Evolutionary conservation across 306 rosid genomes (phyloP).

Genomic region (Vigna hirtella): DNA sequence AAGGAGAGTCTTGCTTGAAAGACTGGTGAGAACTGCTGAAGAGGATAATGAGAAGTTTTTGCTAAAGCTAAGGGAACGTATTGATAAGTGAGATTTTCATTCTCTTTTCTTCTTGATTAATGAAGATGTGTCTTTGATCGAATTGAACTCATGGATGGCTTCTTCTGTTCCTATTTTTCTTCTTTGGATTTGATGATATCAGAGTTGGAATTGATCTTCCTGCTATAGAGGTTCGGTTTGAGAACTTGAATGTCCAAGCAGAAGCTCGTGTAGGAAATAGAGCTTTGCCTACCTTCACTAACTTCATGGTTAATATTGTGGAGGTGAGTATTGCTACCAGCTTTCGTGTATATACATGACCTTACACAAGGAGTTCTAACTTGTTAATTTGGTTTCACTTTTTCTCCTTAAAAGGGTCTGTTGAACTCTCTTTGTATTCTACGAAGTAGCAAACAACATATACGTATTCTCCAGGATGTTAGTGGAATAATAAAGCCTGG

Average conservation of each 20-base stretch:
- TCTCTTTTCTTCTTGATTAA: neutral
- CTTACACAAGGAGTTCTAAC: slow-evolving; percentile 23
- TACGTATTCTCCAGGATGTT: slow-evolving; percentile 65
- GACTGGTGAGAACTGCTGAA: slow-evolving; percentile 71
- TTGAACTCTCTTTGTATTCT: slow-evolving; percentile 49
- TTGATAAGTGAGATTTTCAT: slow-evolving; percentile 62
- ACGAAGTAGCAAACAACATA: slow-evolving; percentile 44
- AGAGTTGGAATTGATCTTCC: slow-evolving; percentile 84
- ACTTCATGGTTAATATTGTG: slow-evolving; percentile 59
- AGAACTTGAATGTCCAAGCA: slow-evolving; percentile 73
- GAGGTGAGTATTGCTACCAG: slow-evolving; percentile 51
- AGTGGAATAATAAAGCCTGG: slow-evolving; percentile 85
- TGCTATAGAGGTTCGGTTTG: slow-evolving; percentile 76
- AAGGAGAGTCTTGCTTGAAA: slow-evolving; percentile 63
- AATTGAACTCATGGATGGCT: neutral
- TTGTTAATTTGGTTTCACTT: neutral
- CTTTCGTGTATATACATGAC: neutral
- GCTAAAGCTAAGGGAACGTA: slow-evolving; percentile 68
- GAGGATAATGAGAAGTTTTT: slow-evolving; percentile 85
- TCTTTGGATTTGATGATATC: slow-evolving; percentile 22
- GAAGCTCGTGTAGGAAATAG: slow-evolving; percentile 75
- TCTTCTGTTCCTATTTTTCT: neutral
- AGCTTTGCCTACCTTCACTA: slow-evolving; percentile 71
- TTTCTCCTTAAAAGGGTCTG: slow-evolving; percentile 43
- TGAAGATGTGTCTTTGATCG: neutral